A percentile compares a stretch with the other conserved stretches of the same genome.
Evolutionary conservation across 129 eudicot genomes (phyloP).

Genomic region (Escallonia rubra): DNA sequence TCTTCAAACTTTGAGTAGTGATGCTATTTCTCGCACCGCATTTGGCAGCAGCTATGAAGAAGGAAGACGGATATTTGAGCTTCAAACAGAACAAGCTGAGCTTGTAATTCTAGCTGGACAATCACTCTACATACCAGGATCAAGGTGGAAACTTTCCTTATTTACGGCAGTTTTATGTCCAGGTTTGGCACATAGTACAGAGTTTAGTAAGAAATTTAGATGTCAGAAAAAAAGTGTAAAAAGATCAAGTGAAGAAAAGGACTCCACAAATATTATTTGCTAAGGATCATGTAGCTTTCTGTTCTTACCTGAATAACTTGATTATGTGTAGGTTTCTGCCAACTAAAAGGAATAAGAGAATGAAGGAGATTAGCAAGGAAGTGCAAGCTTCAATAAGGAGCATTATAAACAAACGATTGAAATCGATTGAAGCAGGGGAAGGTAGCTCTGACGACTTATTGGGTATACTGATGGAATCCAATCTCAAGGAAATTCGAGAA

Average conservation of each 20-base stretch:
- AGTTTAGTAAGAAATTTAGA: too few relatives aligned
- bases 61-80: slow-evolving; percentile 13
- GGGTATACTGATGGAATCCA: slow-evolving; percentile 9
- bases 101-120: not conserved
- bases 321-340: slow-evolving; percentile 3
- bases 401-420: not conserved
- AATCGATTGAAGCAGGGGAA: slow-evolving; percentile 13
- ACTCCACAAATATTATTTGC: too few relatives aligned
- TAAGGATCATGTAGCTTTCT: too few relatives aligned
- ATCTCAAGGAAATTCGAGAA: not conserved
- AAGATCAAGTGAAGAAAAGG: too few relatives aligned
- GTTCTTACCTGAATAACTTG: too few relatives aligned
- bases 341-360: slow-evolving; percentile 3
- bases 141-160: not conserved
- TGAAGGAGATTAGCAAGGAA: not conserved
- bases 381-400: not conserved
- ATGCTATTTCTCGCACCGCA: slow-evolving; percentile 16
- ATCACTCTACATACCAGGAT: slow-evolving; percentile 16
- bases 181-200: too few relatives aligned
- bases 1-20: slow-evolving; percentile 4
- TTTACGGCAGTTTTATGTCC: too few relatives aligned
- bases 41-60: slow-evolving; percentile 18
- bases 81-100: slow-evolving; percentile 6
- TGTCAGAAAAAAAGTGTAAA: too few relatives aligned
- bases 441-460: slow-evolving; percentile 1